These are phyloP conservation scores for Apophysomyces elegans DNA, from an alignment of 371 early-diverging fungal genomes.

Conservation along the genomic window DNA sequence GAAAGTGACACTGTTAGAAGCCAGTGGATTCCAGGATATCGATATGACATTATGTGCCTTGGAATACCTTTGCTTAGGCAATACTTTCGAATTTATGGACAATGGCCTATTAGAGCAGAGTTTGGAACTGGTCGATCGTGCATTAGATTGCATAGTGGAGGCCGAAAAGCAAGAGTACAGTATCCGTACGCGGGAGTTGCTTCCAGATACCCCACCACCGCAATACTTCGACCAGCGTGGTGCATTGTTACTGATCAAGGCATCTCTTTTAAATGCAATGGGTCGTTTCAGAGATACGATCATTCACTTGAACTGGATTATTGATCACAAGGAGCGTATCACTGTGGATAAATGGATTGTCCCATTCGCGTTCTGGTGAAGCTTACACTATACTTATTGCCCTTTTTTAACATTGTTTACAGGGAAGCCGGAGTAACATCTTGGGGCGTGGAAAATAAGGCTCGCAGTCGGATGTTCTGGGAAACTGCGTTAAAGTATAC, in stretches of 20 bases:
- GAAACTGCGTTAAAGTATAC: conserved; percentile 41
- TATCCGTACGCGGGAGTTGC: conserved; percentile 46
- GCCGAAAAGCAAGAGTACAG: conserved; percentile 51
- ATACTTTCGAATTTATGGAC: conserved; percentile 64
- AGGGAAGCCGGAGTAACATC: conserved; percentile 56
- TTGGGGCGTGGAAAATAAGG: conserved; percentile 52
- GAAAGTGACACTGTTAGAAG: conserved; percentile 59
- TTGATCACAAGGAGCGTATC: conserved; percentile 58
- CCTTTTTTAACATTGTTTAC: not conserved
- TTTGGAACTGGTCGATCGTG: conserved; percentile 40
- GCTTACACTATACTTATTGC: not conserved
- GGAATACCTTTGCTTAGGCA: conserved; percentile 62
- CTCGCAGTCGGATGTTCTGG: conserved; percentile 45
- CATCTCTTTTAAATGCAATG: conserved; percentile 44
- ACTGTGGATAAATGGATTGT: conserved; percentile 59
- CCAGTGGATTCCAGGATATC: conserved; percentile 57
- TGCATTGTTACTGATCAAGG: conserved; percentile 44
- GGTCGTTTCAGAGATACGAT: conserved; percentile 43
- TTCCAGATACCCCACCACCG: conserved; percentile 50
- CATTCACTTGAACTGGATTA: conserved; percentile 63
- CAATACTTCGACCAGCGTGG: conserved; percentile 53
- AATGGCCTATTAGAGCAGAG: conserved; percentile 39
- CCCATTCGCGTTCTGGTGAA: conserved; percentile 66
- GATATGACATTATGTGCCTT: conserved; percentile 58
- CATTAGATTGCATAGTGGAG: conserved; percentile 42